Evolutionary conservation across 2,329 filamentous ascomycete species (phyloP).

Genomic region (Pseudocercospora fuligena): DNA sequence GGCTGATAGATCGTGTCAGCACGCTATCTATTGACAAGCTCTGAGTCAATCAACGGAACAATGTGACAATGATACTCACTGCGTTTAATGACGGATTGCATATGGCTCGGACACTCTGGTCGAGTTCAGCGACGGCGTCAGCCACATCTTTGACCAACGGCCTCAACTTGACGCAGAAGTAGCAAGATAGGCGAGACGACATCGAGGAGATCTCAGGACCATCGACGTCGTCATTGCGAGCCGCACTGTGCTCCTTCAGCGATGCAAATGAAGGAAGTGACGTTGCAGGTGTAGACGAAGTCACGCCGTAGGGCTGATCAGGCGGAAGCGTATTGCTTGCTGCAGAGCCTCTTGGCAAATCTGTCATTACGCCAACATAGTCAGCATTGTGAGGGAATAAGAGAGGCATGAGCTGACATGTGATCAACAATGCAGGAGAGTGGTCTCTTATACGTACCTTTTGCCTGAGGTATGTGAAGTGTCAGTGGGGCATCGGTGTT

Average conservation of each 20-base stretch:
- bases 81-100: constrained; percentile 9
- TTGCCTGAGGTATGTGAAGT: constrained; percentile 29
- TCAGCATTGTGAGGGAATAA: constrained; percentile 16
- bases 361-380: constrained; percentile 27
- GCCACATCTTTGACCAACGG: constrained; percentile 34
- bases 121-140: constrained; percentile 31
- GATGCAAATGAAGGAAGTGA: constrained; percentile 36
- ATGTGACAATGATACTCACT: background rate
- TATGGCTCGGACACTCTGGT: constrained; percentile 29
- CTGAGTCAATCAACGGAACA: background rate
- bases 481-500: constrained; percentile 26
- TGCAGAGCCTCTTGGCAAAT: constrained; percentile 22
- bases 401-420: constrained; percentile 21
- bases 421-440: constrained; percentile 10
- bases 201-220: constrained; percentile 29
- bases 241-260: constrained; percentile 29
- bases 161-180: constrained; percentile 30
- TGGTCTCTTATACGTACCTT: constrained; percentile 29
- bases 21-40: background rate
- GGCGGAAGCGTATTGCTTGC: constrained; percentile 3
- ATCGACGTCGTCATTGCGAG: constrained; percentile 26
- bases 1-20: constrained; percentile 18
- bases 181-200: constrained; percentile 30
- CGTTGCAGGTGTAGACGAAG: constrained; percentile 20
- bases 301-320: constrained; percentile 13